phyloP scores from a whole-genome alignment of 495 filamentous ascomycete genomes.

The Physcia stellaris region DNA sequence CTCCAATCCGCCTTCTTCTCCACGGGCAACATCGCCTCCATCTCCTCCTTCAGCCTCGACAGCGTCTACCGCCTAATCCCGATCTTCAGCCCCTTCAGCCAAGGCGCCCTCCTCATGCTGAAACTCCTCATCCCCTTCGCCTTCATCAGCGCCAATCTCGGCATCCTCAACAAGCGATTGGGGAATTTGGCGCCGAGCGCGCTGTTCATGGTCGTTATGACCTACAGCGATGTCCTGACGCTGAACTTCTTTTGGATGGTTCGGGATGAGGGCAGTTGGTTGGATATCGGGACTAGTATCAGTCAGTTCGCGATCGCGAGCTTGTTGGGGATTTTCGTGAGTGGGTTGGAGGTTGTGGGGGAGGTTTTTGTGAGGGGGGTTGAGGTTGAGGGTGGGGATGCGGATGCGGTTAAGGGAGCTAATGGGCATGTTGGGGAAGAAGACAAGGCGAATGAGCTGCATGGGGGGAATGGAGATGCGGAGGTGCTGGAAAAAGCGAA shows the following conservation, averaged over 20 bases:
- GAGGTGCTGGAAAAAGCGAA: too few relatives aligned
- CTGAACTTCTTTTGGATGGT: slow-evolving; percentile 98
- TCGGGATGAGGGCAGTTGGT: slow-evolving; percentile 87
- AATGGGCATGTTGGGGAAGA: neutral
- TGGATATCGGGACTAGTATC: slow-evolving; percentile 95
- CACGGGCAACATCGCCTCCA: slow-evolving; percentile 89
- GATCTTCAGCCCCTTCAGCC: slow-evolving; percentile 85
- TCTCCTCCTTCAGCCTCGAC: slow-evolving; percentile 90
- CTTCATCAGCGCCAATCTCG: slow-evolving; percentile 83
- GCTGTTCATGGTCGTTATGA: slow-evolving; percentile 91
- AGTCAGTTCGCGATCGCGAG: slow-evolving; percentile 90
- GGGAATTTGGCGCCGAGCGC: slow-evolving; percentile 68
- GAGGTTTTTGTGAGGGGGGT: slow-evolving; percentile 74
- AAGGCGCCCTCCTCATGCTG: slow-evolving; percentile 73
- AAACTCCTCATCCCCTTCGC: slow-evolving; percentile 93
- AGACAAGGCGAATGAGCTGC: too few relatives aligned
- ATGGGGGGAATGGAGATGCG: too few relatives aligned
- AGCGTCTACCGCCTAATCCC: slow-evolving; percentile 85
- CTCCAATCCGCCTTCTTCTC: slow-evolving; percentile 95
- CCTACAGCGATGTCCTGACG: slow-evolving; percentile 81
- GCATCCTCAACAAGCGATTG: slow-evolving; percentile 76
- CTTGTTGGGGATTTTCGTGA: slow-evolving; percentile 78
- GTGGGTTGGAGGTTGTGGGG: slow-evolving; percentile 71
- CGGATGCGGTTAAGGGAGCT: slow-evolving; percentile 3
- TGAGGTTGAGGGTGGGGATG: slow-evolving; percentile 40